A percentile compares a stretch with the other conserved stretches of the same genome.
Conservation (phyloP, 116 monocot species). For the Cymodocea nodosa region DNA sequence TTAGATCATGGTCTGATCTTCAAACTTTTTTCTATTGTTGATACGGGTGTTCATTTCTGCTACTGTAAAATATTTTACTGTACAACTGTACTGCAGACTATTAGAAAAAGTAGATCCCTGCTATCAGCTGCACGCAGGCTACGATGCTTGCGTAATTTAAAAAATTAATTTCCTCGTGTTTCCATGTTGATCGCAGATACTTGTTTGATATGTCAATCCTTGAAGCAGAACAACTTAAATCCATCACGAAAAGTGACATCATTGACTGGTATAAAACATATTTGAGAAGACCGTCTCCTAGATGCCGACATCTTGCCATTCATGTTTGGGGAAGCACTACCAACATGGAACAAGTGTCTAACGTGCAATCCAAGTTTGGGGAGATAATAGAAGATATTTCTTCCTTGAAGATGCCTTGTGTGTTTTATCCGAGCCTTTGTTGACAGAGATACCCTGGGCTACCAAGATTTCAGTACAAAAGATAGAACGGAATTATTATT, state of each 20-base stretch:
- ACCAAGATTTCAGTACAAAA: not conserved
- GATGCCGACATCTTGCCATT: constrained; percentile 60
- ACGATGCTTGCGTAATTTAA: too few relatives aligned
- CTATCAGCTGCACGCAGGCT: too few relatives aligned
- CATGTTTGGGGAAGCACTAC: constrained; percentile 82
- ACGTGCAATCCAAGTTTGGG: constrained; percentile 23
- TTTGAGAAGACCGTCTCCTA: constrained; percentile 39
- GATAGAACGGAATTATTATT: not conserved
- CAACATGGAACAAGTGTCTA: constrained; percentile 16
- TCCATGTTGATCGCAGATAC: constrained; percentile 33
- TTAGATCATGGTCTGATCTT: not conserved
- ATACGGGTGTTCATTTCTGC: too few relatives aligned
- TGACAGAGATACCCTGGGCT: constrained; percentile 18
- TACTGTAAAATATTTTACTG: too few relatives aligned
- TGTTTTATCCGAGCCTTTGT: constrained; percentile 61
- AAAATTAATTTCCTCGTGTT: too few relatives aligned
- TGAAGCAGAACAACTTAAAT: constrained; percentile 81
- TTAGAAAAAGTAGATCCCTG: too few relatives aligned
- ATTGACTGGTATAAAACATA: constrained; percentile 77
- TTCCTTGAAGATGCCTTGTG: constrained; percentile 42
- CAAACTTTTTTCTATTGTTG: too few relatives aligned
- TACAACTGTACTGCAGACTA: too few relatives aligned
- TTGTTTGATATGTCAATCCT: constrained; percentile 45
- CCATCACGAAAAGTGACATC: constrained; percentile 64
- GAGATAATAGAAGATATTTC: constrained; percentile 41